phyloP scores from a whole-genome alignment of 345 rosid species.

The Turnera subulata region DNA sequence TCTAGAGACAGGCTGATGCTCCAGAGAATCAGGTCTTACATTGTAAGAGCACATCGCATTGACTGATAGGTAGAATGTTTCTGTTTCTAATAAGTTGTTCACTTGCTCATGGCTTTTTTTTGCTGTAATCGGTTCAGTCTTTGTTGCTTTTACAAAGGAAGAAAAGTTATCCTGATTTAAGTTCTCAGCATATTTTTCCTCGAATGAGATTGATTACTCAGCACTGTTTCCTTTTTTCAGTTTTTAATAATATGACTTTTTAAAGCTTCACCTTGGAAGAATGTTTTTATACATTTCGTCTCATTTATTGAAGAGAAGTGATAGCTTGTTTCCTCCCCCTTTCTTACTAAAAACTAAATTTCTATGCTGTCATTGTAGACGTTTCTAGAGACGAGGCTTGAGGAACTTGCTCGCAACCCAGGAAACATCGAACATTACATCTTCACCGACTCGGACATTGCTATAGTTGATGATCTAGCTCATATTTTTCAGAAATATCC shows the following conservation, averaged over 20 bases:
- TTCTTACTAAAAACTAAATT: slow-evolving; percentile 2
- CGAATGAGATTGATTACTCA: too few species aligned
- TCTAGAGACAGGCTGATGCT: slow-evolving; percentile 88
- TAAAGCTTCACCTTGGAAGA: too few species aligned
- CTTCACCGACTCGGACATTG: slow-evolving; percentile 87
- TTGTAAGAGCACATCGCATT: slow-evolving; percentile 73
- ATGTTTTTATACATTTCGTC: too few species aligned
- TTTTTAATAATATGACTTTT: neutral
- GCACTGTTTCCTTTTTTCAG: neutral
- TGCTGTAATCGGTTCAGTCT: too few species aligned
- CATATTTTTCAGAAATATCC: slow-evolving; percentile 51
- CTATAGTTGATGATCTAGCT: slow-evolving; percentile 67
- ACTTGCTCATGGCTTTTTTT: slow-evolving; percentile 2
- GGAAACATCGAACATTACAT: slow-evolving; percentile 53
- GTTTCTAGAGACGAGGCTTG: slow-evolving; percentile 59
- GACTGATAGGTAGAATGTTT: slow-evolving; percentile 51
- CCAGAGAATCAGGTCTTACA: slow-evolving; percentile 98
- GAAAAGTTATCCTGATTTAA: too few species aligned
- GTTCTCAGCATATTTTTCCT: too few species aligned
- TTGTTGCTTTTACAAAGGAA: too few species aligned
- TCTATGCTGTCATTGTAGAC: slow-evolving; percentile 37
- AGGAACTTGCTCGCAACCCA: slow-evolving; percentile 36
- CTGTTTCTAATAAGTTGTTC: slow-evolving; percentile 8
- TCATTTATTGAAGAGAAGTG: too few species aligned
- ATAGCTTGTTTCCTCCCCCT: neutral